These are phyloP conservation scores for Ceratocystis smalleyi DNA, from an alignment of 2,329 filamentous ascomycete genomes.

Conservation along the genomic window DNA sequence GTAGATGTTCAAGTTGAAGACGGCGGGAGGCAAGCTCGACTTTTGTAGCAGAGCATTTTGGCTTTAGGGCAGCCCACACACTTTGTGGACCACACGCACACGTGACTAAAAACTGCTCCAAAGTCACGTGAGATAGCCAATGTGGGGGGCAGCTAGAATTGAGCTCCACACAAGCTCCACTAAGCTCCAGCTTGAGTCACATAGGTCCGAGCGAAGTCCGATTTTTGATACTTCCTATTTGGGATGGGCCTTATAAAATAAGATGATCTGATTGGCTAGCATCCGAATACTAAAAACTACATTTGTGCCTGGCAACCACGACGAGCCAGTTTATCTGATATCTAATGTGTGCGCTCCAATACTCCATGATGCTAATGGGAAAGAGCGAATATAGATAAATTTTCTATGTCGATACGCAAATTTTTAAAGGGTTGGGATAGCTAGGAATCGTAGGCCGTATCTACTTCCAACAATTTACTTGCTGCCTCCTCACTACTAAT, in stretches of 20 bases:
- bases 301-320: background rate
- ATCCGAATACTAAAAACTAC: background rate
- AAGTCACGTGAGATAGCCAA: constrained; percentile 8
- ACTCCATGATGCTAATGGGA: too few relatives aligned
- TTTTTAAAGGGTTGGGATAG: too few relatives aligned
- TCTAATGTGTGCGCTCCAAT: background rate
- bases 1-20: constrained; percentile 8
- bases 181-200: constrained; percentile 10
- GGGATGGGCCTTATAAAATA: background rate
- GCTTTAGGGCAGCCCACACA: constrained; percentile 16
- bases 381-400: too few relatives aligned
- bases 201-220: background rate
- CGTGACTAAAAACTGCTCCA: constrained; percentile 7
- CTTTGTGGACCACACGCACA: constrained; percentile 16
- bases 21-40: constrained; percentile 6
- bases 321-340: background rate
- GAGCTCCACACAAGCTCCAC: constrained; percentile 14
- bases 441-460: too few relatives aligned
- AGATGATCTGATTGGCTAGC: constrained; percentile 9
- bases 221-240: constrained; percentile 4
- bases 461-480: too few relatives aligned
- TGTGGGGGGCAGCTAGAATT: constrained; percentile 3
- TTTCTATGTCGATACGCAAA: too few relatives aligned
- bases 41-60: constrained; percentile 17
- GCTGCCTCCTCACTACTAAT: too few relatives aligned